Conservation (phyloP, 2,329 filamentous ascomycete genomes). For the Talaromyces sp. region DNA sequence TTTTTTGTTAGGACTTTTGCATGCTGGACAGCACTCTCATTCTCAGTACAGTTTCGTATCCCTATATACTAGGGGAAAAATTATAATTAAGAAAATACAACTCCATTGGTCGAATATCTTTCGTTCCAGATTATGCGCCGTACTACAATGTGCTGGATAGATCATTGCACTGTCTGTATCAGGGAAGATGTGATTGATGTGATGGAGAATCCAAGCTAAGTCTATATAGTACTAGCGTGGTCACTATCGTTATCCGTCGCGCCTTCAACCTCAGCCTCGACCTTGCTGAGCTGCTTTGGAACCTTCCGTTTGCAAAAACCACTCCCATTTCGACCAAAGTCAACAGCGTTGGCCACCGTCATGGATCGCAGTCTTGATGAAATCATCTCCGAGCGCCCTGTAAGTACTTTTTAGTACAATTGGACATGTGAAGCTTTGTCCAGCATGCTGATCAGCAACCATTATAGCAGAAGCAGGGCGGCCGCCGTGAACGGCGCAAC, state of each 20-base stretch:
- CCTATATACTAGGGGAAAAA: background rate
- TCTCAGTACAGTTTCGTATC: background rate
- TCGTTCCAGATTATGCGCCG: background rate
- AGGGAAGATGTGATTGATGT: no score
- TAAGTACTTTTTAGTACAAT: constrained; percentile 29
- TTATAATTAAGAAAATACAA: background rate
- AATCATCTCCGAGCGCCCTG: constrained; percentile 57
- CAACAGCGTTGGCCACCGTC: background rate
- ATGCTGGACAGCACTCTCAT: constrained; percentile 5
- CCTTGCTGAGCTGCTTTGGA: background rate
- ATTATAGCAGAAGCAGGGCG: constrained; percentile 15
- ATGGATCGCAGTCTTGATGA: constrained; percentile 64
- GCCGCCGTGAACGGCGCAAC: constrained; percentile 30
- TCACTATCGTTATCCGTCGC: background rate
- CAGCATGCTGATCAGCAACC: no score
- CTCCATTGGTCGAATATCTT: background rate
- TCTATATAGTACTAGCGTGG: no score
- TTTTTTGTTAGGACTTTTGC: constrained; percentile 1
- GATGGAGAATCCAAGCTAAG: no score
- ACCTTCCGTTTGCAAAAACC: background rate
- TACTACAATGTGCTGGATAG: no score
- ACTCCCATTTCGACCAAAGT: background rate
- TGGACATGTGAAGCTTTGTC: background rate
- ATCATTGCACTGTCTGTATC: no score
- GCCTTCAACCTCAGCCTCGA: background rate